These are phyloP conservation scores for Lactifluus volemus DNA, from an alignment of 768 basidiomycete genomes.

Conservation along the genomic window DNA sequence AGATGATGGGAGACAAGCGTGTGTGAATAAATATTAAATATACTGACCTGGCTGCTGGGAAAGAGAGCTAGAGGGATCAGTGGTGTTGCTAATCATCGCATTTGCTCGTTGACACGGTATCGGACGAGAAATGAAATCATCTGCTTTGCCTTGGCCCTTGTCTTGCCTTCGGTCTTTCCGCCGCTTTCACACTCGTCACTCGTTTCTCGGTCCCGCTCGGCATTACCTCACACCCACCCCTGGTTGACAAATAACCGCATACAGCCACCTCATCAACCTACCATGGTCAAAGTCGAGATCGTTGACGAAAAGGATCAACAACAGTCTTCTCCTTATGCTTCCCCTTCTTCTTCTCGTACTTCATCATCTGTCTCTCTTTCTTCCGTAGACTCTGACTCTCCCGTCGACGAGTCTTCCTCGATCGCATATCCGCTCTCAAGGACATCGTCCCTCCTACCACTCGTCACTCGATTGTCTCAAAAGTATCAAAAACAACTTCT, in stretches of 20 bases:
- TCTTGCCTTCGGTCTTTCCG: too few relatives aligned
- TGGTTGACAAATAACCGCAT: neutral
- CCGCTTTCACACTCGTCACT: too few relatives aligned
- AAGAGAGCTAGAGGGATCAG: constrained; percentile 3
- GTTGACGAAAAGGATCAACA: constrained; percentile 71
- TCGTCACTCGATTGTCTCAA: constrained; percentile 61
- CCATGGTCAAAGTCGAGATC: constrained; percentile 92
- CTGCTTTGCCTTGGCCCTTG: neutral
- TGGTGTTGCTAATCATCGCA: too few relatives aligned
- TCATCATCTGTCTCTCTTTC: constrained; percentile 68
- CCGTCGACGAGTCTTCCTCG: constrained; percentile 76
- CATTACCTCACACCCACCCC: neutral
- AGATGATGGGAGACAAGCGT: neutral
- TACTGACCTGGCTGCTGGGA: constrained; percentile 5
- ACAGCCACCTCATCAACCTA: neutral
- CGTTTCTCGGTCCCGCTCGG: constrained; percentile 5
- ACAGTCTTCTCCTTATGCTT: constrained; percentile 58
- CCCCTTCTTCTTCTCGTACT: constrained; percentile 65
- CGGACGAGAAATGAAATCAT: neutral
- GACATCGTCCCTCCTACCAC: constrained; percentile 95
- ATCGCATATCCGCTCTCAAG: constrained; percentile 84
- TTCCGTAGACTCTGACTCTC: constrained; percentile 64
- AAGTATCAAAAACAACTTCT: constrained; percentile 48
- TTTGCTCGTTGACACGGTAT: too few relatives aligned
- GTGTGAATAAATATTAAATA: constrained; percentile 8